phyloP scores from a whole-genome alignment of 176 grass and related monocot species.

The Cenchrus purpureus region DNA sequence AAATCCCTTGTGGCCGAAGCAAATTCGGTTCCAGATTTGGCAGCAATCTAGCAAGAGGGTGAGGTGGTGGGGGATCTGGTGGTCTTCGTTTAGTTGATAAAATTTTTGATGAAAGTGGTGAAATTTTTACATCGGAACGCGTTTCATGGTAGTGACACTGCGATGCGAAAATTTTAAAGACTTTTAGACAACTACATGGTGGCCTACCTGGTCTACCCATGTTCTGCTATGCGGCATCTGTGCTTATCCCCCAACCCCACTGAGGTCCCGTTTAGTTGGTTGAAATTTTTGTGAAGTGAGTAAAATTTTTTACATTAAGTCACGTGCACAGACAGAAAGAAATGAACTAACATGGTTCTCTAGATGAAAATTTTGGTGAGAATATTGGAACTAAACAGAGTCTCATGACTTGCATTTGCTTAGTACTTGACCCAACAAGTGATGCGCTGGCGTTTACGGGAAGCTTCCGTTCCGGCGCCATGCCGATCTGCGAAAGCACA shows the following conservation, averaged over 20 bases:
- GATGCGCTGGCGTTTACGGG: not conserved
- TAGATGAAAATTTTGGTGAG: no score
- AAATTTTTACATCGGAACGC: no score
- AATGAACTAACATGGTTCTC: no score
- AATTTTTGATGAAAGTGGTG: no score
- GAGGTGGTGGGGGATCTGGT: not conserved
- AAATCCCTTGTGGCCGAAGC: slow-evolving; percentile 40
- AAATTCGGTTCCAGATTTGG: slow-evolving; percentile 22
- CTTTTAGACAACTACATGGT: not conserved
- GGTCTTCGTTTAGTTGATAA: no score
- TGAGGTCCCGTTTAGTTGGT: no score
- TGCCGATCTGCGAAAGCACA: not conserved
- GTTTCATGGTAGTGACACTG: no score
- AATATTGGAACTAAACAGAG: no score
- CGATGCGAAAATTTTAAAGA: no score
- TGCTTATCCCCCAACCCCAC: not conserved
- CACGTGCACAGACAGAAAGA: no score
- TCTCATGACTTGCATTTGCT: not conserved
- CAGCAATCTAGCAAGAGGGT: slow-evolving; percentile 8
- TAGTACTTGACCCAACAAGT: not conserved
- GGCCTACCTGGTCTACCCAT: slow-evolving; percentile 11
- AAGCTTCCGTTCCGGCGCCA: not conserved
- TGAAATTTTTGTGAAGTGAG: no score
- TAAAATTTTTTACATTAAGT: no score
- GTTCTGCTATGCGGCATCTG: not conserved